Evolutionary conservation across 495 filamentous ascomycete species (phyloP), one percentile per base, ranked within the genome.

Genomic region (Barbatosphaeria neglecta): DNA sequence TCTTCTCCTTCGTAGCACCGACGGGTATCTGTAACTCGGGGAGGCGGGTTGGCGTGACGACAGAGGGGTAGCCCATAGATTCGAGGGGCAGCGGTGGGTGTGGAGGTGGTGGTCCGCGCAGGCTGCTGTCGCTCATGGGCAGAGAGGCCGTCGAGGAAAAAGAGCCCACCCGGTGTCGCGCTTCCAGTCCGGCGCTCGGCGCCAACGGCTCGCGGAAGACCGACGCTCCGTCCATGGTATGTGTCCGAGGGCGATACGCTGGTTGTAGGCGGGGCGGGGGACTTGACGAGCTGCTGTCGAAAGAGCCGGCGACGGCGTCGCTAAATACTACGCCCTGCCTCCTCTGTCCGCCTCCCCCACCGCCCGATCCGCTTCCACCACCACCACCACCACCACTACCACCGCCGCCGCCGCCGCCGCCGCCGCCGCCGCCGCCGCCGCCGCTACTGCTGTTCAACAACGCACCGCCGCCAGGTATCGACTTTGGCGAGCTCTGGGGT

Each of bases 261-360:
- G 57, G 48, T 28, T 50, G 56, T 16, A n/a, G 31, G 6, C 62
- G 64, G 17, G 56, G 51, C 20, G 63, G 61, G 9, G 60, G 63
- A 37, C 58, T 66, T 20, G 68, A 52, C 42, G 66, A 60, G 37
- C 53, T 45, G 51, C 58, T 60, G 24, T 72, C 69, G n/a, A 61
- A 52, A 9, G 67, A 65, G 5, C 60, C 61, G 45, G 58, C 50
- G 50, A 64, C 70, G 22, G 66, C 46, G 44, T 78, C 73, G 44
- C 72, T 59, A 54, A 78, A 77, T 20, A 76, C 73, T 7, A 74
- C 48, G 20, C 72, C 74, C 52, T 73, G 73, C 24, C 74, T 61
- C 44, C 72, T 52, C 37, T 31, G 17, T 20, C 24, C 40, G 39
- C 11, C 24, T 24, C 39, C 41, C 15, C 27, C 25, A 11, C 22